Evolutionary conservation across 352 stramenopile species (phyloP), one percentile per base, ranked within the genome.

Genomic region (Globisporangium ultimum): DNA sequence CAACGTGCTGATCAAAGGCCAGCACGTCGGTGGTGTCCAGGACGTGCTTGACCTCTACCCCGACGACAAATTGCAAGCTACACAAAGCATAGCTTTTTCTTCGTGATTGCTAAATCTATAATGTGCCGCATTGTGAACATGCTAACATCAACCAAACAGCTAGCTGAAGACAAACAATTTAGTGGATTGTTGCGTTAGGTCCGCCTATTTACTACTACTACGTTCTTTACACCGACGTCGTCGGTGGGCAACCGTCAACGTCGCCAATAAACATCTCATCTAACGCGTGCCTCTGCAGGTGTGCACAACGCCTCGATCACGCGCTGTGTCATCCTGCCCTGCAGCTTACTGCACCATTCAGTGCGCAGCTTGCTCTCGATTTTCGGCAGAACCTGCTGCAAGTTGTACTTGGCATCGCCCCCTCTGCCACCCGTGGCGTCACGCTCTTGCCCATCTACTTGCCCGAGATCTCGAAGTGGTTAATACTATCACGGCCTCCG

Each of bases 1-100:
- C 2, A 99, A 98, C 77, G 95, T 99, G 36, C 99, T 99, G 74
- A 95, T 99, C 65, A 97, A 96, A 46, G 95, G 96, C 62, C 79
- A 97, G 65, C 91, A 98, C 83, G 81, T 99, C 58, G 97, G 97
- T 65, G 97, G 97, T 57, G 97, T 95, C 60, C 94, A 99, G 65
- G 66, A 70, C 11, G 68, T 78, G 15, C 63, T 87, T 57, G 63
- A 38, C 14, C 74, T 91, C 48, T 74, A 91, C 63, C 67, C 71
- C n/a, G 67, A 68, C 51, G 75, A 75, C 32, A 73, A 89, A 69
- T 71, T 91, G 41, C 54, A 78, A 41, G 57, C 28, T 5, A 36
- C 7, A 36, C 28, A 36, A 36, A 36, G 28, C 28, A 36, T 36
- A 36, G 1, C 28, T n/a, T n/a, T 5, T 36, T 36, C 28, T 36